Evolutionary conservation across 257 asterid genomes (phyloP).

Genomic region (Solanum pinnatisectum): DNA sequence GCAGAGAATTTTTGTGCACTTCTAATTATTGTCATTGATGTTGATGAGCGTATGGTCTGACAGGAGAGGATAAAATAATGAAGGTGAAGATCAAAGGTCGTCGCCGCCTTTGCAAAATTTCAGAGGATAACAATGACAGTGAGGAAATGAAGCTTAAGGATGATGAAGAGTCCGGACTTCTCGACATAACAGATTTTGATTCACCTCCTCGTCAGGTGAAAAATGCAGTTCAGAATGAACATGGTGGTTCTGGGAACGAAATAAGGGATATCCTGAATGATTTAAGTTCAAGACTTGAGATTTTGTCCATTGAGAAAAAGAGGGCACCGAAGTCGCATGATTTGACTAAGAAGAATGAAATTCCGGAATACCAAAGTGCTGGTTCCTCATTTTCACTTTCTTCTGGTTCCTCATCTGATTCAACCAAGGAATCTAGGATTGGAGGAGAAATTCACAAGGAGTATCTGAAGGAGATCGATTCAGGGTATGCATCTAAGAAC

Average conservation of each 20-base stretch:
- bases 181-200: slow-evolving; percentile 40
- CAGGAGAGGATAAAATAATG: slow-evolving; percentile 38
- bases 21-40: neutral
- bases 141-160: slow-evolving; percentile 5
- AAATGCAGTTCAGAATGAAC: slow-evolving; percentile 19
- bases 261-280: slow-evolving; percentile 75
- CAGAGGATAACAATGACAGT: slow-evolving; percentile 13
- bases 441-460: slow-evolving; percentile 18
- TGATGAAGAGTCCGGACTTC: slow-evolving; percentile 25
- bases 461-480: slow-evolving; percentile 4
- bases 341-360: slow-evolving; percentile 13
- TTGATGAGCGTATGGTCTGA: slow-evolving; percentile 2
- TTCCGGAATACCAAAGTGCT: slow-evolving; percentile 29
- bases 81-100: slow-evolving; percentile 76
- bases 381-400: slow-evolving; percentile 35
- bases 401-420: slow-evolving; percentile 23
- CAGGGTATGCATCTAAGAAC: slow-evolving; percentile 7
- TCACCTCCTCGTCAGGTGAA: slow-evolving; percentile 34
- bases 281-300: slow-evolving; percentile 65
- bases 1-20: neutral
- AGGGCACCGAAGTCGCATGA: slow-evolving; percentile 33
- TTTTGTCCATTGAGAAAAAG: slow-evolving; percentile 69
- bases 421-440: slow-evolving; percentile 16
- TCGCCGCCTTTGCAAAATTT: slow-evolving; percentile 74
- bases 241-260: slow-evolving; percentile 30